Conservation (phyloP, 1,139 yeast species). For the Geotrichum bryndzae region DNA sequence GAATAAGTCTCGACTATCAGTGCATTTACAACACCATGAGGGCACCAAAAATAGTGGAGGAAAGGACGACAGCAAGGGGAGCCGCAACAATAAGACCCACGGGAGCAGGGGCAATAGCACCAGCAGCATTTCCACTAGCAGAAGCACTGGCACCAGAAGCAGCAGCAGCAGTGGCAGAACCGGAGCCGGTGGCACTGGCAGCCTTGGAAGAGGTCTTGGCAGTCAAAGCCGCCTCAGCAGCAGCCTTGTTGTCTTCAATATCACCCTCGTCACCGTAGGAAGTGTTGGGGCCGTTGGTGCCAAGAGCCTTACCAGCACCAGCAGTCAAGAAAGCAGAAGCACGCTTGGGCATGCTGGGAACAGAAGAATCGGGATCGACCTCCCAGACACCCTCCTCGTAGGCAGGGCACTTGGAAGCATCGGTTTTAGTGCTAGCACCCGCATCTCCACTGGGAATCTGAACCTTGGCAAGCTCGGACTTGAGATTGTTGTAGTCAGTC, state of each 20-base stretch:
- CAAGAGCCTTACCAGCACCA: constrained; percentile 75
- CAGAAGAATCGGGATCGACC: constrained; percentile 47
- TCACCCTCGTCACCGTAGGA: constrained; percentile 39
- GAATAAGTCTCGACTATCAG: background rate
- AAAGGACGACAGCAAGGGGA: background rate
- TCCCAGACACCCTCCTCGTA: constrained; percentile 41
- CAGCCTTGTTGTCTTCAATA: constrained; percentile 26
- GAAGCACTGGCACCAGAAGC: background rate
- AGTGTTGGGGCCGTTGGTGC: constrained; percentile 66
- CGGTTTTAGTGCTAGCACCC: constrained; percentile 49
- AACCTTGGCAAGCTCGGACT: constrained; percentile 44
- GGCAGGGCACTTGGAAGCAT: constrained; percentile 62
- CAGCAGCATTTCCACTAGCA: background rate
- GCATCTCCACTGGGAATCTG: constrained; percentile 69
- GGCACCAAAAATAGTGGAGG: background rate
- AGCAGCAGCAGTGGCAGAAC: constrained; percentile 21
- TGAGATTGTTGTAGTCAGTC: constrained; percentile 51
- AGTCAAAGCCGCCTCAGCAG: constrained; percentile 22
- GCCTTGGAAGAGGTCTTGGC: constrained; percentile 19
- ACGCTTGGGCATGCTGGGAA: constrained; percentile 77
- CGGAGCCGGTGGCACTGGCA: constrained; percentile 20
- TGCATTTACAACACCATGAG: background rate
- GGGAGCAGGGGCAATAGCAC: background rate
- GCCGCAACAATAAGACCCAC: background rate
- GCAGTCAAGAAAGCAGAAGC: constrained; percentile 63